These are phyloP conservation scores for Chimonanthus praecox DNA, from an alignment of 164 flowering plant species.

Conservation along the genomic window DNA sequence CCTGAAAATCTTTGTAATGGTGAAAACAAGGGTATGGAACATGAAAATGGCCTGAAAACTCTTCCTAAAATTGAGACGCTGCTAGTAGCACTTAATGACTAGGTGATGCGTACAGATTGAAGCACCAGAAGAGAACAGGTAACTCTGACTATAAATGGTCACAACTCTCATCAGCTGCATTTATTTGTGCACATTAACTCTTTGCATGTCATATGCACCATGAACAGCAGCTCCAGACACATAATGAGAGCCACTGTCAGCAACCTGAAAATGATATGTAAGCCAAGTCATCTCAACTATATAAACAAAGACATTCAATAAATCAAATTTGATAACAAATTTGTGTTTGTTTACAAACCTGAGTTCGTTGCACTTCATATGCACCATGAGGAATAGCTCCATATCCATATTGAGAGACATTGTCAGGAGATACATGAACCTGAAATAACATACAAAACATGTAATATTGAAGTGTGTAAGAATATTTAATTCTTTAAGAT, in stretches of 20 bases:
- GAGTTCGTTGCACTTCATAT: too few species aligned
- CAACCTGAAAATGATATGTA: conserved; percentile 23
- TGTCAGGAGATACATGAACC: conserved; percentile 20
- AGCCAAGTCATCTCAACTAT: not conserved
- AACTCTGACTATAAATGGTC: not conserved
- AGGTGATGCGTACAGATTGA: not conserved
- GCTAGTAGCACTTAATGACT: not conserved
- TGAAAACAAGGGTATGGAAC: not conserved
- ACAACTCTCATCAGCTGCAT: not conserved
- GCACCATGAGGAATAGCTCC: conserved; percentile 12
- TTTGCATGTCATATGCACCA: conserved; percentile 22
- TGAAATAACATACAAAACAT: conserved; percentile 9
- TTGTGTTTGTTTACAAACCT: conserved; percentile 11
- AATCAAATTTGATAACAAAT: not conserved
- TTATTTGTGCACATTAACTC: conserved; percentile 14
- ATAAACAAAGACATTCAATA: not conserved
- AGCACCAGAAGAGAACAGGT: not conserved
- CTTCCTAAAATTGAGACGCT: not conserved
- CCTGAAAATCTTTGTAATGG: not conserved
- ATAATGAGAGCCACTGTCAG: conserved; percentile 18
- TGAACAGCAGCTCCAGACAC: conserved; percentile 17
- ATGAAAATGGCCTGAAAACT: not conserved
- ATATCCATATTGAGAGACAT: conserved; percentile 13
- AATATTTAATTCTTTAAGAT: not conserved
- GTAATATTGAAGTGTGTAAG: not conserved